Base-by-base conservation (phyloP, 2,329 filamentous ascomycete genomes). In the Samsoniella hepiali region DNA sequence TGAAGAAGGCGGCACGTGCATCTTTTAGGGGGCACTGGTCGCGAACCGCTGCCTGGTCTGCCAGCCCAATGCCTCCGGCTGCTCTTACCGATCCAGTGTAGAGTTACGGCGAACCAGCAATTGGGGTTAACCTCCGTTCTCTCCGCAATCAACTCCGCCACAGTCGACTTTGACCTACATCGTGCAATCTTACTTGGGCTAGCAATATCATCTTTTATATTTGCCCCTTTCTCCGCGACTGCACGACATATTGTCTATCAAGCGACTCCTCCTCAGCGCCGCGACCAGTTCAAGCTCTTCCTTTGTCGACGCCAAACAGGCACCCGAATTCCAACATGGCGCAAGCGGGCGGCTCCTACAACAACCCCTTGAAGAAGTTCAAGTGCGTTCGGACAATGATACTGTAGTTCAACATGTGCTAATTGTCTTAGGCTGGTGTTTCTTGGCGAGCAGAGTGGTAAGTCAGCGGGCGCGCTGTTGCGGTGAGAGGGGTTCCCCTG, bases 351-450 rank as follows among this genome's bases (percentile, higher is more conserved):
- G 91, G 90, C 78, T 91, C 91, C 68, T 99, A 98, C 84, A 97
- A 96, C 78, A 98, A 98, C 84, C 95, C 95, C 73, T 84, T 99
- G 81, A 99, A 99, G 91, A 99, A 99, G 81, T 99, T 98, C 90
- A 99, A 99, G 93, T 97, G 83, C 66, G 73, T 71, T 32, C 62
- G 42, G 62, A 45, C 51, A 29, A 29, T 58, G 17, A 1, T 29
- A 38, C 38, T 22, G 34, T 56, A 53, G 22, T 15, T 49, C 54
- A 63, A 69, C 54, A 63, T 38, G 49, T 47, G 62, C 70, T 76
- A 69, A 76, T 62, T 42, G 34, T 22, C 32, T 64, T 71, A 97
- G 93, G 82, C 82, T 99, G 78, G 95, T 99, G 70, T 99, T 99
- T 78, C 82, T 99, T 67, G 95, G 95, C 74, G 95, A 99, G 81